phyloP scores from a whole-genome alignment of 2,329 filamentous ascomycete genomes.

The Fusarium drepaniforme region DNA sequence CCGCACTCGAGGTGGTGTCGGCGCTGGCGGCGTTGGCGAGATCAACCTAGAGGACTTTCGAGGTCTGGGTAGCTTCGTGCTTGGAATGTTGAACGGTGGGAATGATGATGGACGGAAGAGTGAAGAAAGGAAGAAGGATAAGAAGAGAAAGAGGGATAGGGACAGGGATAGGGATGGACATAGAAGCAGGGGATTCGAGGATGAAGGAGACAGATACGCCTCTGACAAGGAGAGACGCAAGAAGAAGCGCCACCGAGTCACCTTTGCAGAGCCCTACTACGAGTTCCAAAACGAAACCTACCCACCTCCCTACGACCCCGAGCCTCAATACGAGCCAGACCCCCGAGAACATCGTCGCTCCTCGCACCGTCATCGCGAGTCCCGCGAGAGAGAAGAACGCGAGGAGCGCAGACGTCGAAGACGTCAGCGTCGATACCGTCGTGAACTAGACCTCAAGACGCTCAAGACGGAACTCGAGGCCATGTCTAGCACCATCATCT shows the following conservation, averaged over 20 bases:
- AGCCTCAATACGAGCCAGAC: not conserved
- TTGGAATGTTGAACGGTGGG: constrained; percentile 36
- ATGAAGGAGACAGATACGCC: constrained; percentile 29
- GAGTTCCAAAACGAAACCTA: constrained; percentile 32
- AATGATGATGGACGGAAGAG: constrained; percentile 19
- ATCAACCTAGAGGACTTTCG: constrained; percentile 40
- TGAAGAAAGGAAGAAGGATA: constrained; percentile 30
- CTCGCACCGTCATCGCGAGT: not conserved
- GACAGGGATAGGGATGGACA: constrained; percentile 19
- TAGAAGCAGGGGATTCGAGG: constrained; percentile 14
- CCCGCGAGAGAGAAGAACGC: constrained; percentile 15
- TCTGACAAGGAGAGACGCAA: constrained; percentile 36
- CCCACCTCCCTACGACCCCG: constrained; percentile 16
- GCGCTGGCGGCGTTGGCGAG: constrained; percentile 21
- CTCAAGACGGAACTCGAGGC: constrained; percentile 41
- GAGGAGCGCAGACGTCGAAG: constrained; percentile 35
- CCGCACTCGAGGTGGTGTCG: constrained; percentile 17
- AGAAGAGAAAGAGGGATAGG: constrained; percentile 28
- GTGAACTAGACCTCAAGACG: constrained; percentile 35
- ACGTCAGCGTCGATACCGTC: constrained; percentile 31
- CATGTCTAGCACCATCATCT: constrained; percentile 45
- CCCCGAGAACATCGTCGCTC: not conserved
- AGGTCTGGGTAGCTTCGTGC: constrained; percentile 39
- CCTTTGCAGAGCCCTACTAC: constrained; percentile 40
- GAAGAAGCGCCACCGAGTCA: constrained; percentile 36